phyloP scores from a whole-genome alignment of 2,329 filamentous ascomycete species.

The Fusarium udum region DNA sequence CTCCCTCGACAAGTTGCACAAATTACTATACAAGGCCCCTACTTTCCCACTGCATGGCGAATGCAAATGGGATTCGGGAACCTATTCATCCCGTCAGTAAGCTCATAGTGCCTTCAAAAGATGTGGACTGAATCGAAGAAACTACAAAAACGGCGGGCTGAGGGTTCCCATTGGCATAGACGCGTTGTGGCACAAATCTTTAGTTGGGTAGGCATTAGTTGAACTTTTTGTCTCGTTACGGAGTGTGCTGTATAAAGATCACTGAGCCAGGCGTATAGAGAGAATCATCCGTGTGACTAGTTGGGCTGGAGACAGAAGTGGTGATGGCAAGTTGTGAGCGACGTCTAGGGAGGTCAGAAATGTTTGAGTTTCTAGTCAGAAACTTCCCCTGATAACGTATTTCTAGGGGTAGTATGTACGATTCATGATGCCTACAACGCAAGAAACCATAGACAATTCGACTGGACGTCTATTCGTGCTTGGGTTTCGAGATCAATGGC shows the following conservation, averaged over 20 bases:
- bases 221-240: not conserved
- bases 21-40: slow-evolving; percentile 1
- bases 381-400: not conserved
- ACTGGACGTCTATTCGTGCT: slow-evolving; percentile 4
- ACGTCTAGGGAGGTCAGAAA: not conserved
- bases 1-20: not conserved
- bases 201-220: not conserved
- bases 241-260: not conserved
- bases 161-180: not conserved
- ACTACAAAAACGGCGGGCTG: not conserved
- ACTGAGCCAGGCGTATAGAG: not conserved
- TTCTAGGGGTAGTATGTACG: not conserved
- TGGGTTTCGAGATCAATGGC: slow-evolving; percentile 9
- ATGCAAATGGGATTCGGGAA: not conserved
- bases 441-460: not conserved
- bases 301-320: not conserved
- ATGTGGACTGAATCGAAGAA: not conserved
- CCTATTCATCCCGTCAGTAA: not conserved
- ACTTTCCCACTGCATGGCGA: not conserved
- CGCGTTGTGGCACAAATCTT: not conserved
- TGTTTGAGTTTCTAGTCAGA: not conserved
- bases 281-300: not conserved
- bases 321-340: not conserved
- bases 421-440: slow-evolving; percentile 7
- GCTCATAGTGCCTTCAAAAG: not conserved